These are phyloP conservation scores for Apiospora marii DNA, from an alignment of 2,329 filamentous ascomycete species.

Conservation along the genomic window DNA sequence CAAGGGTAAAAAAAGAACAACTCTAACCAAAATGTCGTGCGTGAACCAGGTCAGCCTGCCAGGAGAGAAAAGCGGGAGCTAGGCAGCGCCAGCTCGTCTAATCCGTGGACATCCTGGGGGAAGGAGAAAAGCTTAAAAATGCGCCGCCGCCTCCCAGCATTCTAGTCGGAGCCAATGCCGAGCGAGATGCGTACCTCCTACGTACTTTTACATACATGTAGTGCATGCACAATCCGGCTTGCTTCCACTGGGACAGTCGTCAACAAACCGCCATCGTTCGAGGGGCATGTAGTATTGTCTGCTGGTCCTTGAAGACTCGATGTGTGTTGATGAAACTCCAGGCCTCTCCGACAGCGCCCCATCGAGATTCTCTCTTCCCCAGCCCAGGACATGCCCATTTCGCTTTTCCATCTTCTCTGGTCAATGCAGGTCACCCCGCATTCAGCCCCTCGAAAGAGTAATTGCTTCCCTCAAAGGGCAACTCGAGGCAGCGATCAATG, in stretches of 20 bases:
- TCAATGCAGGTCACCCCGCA: background rate
- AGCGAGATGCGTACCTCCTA: background rate
- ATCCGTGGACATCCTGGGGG: background rate
- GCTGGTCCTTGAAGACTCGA: background rate
- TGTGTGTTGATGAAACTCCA: background rate
- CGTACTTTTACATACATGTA: background rate
- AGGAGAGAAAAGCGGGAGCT: slow-evolving; percentile 2
- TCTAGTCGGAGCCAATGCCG: background rate
- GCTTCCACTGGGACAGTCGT: background rate
- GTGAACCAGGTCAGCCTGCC: background rate
- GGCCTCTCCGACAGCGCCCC: background rate
- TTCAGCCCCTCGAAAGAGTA: background rate
- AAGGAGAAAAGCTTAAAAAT: slow-evolving; percentile 12
- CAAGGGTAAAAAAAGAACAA: background rate
- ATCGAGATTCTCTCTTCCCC: background rate
- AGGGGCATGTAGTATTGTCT: too few species aligned
- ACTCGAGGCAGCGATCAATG: background rate
- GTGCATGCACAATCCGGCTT: background rate
- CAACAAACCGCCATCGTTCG: background rate
- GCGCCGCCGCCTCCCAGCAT: background rate
- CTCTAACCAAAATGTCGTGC: background rate
- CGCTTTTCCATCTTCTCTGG: background rate
- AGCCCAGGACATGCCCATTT: background rate
- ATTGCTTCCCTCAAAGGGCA: slow-evolving; percentile 4
- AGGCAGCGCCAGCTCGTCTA: background rate